Conservation (phyloP, 1,284 basidiomycete genomes). For the Cystobasidium sp. region DNA sequence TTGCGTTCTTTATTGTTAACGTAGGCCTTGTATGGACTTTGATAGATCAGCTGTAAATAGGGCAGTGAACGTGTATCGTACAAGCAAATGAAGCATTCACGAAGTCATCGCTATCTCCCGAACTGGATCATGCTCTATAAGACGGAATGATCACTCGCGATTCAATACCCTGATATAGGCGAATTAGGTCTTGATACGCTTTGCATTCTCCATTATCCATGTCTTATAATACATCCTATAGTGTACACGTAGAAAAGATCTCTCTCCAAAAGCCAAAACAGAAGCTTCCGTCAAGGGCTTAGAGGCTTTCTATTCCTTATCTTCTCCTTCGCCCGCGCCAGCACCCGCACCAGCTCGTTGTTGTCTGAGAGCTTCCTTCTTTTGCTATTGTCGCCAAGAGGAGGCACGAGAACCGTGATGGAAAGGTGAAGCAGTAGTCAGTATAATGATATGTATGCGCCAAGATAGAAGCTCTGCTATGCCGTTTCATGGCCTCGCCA, state of each 20-base stretch:
- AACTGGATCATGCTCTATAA: too few relatives aligned
- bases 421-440: neutral
- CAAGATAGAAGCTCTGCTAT: too few relatives aligned
- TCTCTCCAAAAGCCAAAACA: neutral
- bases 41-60: slow-evolving; percentile 53
- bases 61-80: neutral
- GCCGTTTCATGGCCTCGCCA: too few relatives aligned
- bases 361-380: slow-evolving; percentile 18
- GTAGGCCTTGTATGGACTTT: slow-evolving; percentile 67
- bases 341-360: neutral
- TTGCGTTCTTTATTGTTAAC: slow-evolving; percentile 74
- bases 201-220: neutral
- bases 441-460: too few relatives aligned
- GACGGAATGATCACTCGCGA: too few relatives aligned
- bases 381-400: slow-evolving; percentile 2
- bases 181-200: neutral
- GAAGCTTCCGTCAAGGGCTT: neutral
- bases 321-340: slow-evolving; percentile 8
- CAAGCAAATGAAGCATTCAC: neutral
- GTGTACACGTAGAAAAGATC: neutral
- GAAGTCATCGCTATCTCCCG: too few relatives aligned
- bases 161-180: too few relatives aligned
- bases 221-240: slow-evolving; percentile 1
- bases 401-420: neutral
- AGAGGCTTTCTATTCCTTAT: slow-evolving; percentile 1